Conservation (phyloP, 805 yeast species). For the Teunomyces aglyptinius region DNA sequence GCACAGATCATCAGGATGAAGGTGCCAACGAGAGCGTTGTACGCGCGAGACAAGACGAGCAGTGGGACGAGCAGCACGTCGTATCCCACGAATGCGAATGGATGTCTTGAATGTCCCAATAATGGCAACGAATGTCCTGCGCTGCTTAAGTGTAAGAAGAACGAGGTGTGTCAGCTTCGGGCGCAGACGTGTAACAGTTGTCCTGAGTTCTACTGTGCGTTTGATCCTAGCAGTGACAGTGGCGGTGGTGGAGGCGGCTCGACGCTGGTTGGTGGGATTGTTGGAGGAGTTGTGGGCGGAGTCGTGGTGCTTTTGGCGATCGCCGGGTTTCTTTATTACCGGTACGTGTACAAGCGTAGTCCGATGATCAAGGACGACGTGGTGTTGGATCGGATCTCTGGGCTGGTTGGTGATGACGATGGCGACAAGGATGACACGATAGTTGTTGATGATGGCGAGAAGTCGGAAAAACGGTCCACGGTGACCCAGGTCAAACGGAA, state of each 20-base stretch:
- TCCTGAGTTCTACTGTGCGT: conserved; percentile 44
- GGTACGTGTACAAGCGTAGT: conserved; percentile 31
- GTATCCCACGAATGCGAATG: conserved; percentile 24
- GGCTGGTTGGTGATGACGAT: conserved; percentile 3
- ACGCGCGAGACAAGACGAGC: conserved; percentile 9
- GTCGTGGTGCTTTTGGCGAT: conserved; percentile 68
- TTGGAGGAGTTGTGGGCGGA: conserved; percentile 58
- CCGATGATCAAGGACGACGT: conserved; percentile 31
- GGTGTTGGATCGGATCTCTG: conserved; percentile 9
- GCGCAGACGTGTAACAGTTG: conserved; percentile 58
- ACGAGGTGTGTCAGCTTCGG: conserved; percentile 55
- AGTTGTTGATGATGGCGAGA: conserved; percentile 7
- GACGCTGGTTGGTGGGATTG: conserved; percentile 50
- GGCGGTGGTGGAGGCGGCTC: conserved; percentile 6
- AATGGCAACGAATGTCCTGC: conserved; percentile 47
- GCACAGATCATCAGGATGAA: background rate
- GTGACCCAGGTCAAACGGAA: conserved; percentile 3
- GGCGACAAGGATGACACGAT: conserved; percentile 8
- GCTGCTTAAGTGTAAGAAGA: conserved; percentile 37
- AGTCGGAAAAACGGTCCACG: background rate
- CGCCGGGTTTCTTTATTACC: conserved; percentile 32
- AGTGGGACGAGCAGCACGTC: conserved; percentile 12
- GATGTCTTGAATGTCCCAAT: conserved; percentile 45
- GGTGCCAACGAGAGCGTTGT: conserved; percentile 8
- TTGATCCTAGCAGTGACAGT: conserved; percentile 2